Percentiles rank a stretch among this genome's conserved stretches.
Conservation (phyloP, 2,329 filamentous ascomycete genomes). For the Pestalotiopsis sp. region DNA sequence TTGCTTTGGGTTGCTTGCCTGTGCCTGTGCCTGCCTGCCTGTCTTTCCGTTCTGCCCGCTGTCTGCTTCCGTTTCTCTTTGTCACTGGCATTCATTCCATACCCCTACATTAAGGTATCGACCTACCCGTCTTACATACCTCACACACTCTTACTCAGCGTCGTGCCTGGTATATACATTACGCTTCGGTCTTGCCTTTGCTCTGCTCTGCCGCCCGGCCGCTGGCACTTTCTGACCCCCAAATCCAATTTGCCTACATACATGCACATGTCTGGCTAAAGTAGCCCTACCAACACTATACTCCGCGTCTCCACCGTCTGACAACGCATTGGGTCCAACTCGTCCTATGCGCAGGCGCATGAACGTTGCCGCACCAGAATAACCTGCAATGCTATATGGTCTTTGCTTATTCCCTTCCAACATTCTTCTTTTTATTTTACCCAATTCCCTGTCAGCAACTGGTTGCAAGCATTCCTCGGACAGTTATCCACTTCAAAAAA, state of each 20-base stretch:
- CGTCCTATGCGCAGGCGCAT: constrained; percentile 7
- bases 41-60: constrained; percentile 1
- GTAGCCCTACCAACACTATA: constrained; percentile 7
- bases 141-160: neutral
- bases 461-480: neutral
- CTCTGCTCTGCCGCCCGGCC: neutral
- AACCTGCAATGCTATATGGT: neutral
- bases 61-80: constrained; percentile 3
- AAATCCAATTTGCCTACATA: neutral
- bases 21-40: neutral
- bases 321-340: constrained; percentile 10
- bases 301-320: constrained; percentile 7
- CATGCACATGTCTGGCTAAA: neutral
- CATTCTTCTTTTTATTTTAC: neutral
- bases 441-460: neutral
- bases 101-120: neutral
- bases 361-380: constrained; percentile 1
- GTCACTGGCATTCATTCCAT: neutral
- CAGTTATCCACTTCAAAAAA: neutral
- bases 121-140: neutral
- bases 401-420: neutral
- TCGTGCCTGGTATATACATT: neutral
- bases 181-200: neutral
- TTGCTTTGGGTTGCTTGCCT: neutral
- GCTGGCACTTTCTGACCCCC: neutral